Conservation (phyloP, 345 rosid species). For the Triadica sebifera region DNA sequence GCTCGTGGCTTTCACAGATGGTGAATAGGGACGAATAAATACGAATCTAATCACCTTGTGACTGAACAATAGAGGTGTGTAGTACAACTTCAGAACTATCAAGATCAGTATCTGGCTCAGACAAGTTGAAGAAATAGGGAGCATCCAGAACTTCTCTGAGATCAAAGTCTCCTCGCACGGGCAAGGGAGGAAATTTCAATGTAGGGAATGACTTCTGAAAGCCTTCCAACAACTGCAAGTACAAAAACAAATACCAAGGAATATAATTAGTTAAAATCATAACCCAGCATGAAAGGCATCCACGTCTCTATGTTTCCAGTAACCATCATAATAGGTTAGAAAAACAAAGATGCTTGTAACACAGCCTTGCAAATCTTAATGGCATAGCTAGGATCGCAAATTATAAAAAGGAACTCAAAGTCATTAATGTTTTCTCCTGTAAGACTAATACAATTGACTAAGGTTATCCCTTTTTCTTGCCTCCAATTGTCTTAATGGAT, state of each 20-base stretch:
- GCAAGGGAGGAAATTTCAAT: constrained; percentile 77
- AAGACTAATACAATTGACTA: neutral
- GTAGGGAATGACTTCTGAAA: constrained; percentile 76
- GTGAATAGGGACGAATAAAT: neutral
- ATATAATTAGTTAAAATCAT: constrained; percentile 9
- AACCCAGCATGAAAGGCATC: constrained; percentile 1
- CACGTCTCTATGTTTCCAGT: neutral
- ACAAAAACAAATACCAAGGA: constrained; percentile 26
- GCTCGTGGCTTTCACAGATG: neutral
- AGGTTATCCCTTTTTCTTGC: neutral
- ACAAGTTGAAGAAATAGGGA: constrained; percentile 89
- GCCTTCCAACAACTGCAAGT: constrained; percentile 72
- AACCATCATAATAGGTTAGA: neutral
- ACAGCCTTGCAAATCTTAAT: neutral
- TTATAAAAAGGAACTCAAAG: neutral
- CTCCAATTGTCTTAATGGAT: neutral
- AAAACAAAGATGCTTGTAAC: neutral
- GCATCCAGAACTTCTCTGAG: constrained; percentile 73
- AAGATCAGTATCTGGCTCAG: neutral
- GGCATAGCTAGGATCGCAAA: neutral
- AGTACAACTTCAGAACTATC: neutral
- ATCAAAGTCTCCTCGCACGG: constrained; percentile 92
- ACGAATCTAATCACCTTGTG: neutral
- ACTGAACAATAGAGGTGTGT: neutral
- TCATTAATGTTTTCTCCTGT: neutral